Evolutionary conservation across 371 early-diverging fungal species (phyloP), one percentile per base, ranked within the genome.

Genomic region (Chytridium lagenaria): DNA sequence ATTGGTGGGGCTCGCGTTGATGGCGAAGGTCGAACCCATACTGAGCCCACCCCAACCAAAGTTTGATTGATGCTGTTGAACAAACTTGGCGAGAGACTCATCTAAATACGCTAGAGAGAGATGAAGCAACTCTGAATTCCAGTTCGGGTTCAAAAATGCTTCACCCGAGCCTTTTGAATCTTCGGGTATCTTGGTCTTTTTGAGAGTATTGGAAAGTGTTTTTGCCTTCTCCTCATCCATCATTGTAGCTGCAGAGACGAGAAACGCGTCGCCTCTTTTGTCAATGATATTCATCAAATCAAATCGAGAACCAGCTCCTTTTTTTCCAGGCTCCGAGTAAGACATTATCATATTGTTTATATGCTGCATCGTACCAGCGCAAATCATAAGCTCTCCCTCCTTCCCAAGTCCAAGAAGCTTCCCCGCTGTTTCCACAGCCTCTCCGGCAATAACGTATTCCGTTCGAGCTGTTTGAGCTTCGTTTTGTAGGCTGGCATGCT

Each of bases 371-470:
- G 68, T 34, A 26, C 68, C 63, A n/a, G 2, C 16, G 36, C 31
- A 66, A 51, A 72, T 10, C 7, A 67, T 59, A 37, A 73, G 39
- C 26, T 67, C 69, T 1, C 74, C 74, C 40, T 26, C 10, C n/a
- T 64, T 39, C 12, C 74, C 74, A 1, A 69, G 31, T 7, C 52
- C 64, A 40, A 74, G 50, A 40, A 38, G 36, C 0, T 12, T 38
- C 19, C 74, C 74, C 5, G 64, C 37, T 7, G 40, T 63, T 23
- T 22, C 36, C 2, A 72, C 52, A 19, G 78, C 74, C 1, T 71
- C 34, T 16, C 78, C 75, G n/a, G 72, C 68, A 19, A 78, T 59
- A 40, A 74, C 67, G 64, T 72, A 68, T 61, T 74, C 74, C 15
- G 16, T 71, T 52, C 55, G 26, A 52, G 5, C 23, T 52, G 44